Evolutionary conservation across 2,329 filamentous ascomycete species (phyloP).

Genomic region (Fusarium tjaetaba): DNA sequence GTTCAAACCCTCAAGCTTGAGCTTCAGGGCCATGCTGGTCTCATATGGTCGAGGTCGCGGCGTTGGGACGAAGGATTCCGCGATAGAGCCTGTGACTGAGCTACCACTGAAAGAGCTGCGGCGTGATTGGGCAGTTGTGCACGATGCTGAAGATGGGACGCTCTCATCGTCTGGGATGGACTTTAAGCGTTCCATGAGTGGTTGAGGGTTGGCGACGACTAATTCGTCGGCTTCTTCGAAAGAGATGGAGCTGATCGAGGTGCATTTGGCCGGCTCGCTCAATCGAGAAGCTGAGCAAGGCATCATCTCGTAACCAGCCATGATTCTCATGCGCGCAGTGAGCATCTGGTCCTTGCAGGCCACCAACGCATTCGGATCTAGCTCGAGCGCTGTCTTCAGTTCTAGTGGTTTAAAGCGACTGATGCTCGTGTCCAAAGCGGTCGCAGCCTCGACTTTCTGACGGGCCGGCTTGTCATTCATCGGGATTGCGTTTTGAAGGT

Average conservation of each 20-base stretch:
- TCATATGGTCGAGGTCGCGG: conserved; percentile 6
- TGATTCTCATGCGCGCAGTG: background rate
- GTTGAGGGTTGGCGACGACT: background rate
- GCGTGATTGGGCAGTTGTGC: background rate
- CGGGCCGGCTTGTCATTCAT: no score
- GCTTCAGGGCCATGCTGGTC: background rate
- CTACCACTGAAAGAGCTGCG: conserved; percentile 14
- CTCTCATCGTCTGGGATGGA: background rate
- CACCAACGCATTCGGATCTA: background rate
- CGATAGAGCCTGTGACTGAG: background rate
- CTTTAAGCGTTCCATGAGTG: background rate
- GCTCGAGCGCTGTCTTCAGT: accelerated
- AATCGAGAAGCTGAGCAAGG: background rate
- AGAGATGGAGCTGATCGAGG: accelerated
- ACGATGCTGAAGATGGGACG: background rate
- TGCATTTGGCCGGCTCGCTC: accelerated
- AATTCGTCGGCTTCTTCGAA: background rate
- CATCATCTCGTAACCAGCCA: background rate
- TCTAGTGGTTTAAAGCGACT: accelerated
- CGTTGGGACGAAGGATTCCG: background rate
- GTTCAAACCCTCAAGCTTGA: conserved; percentile 22
- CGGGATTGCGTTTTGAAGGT: background rate
- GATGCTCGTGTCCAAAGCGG: accelerated
- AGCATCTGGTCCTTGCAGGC: conserved; percentile 4
- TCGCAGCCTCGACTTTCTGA: no score